phyloP scores from a whole-genome alignment of 225 moss, liverwort and hornwort genomes.

The Physcomitrium patens region DNA sequence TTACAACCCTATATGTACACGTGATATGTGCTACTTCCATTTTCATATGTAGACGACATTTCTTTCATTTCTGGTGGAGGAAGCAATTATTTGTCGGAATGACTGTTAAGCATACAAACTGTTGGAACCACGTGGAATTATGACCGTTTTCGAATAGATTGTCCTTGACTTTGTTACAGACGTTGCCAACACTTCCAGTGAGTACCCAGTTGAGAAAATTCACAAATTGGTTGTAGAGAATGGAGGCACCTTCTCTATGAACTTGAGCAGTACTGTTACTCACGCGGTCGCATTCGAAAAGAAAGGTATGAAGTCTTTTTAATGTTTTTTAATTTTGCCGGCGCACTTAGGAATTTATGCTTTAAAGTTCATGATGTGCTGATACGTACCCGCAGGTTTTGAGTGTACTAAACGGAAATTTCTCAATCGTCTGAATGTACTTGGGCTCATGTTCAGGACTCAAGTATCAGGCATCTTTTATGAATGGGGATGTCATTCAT shows the following conservation, averaged over 20 bases:
- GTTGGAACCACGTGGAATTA: not conserved
- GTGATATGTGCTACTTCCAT: not conserved
- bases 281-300: constrained; percentile 77
- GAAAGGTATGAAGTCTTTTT: constrained; percentile 56
- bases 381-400: not conserved
- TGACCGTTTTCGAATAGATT: constrained; percentile 24
- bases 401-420: constrained; percentile 4
- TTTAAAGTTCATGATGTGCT: not conserved
- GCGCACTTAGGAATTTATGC: not conserved
- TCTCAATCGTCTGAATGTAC: not conserved
- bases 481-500: constrained; percentile 80
- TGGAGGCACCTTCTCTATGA: constrained; percentile 91
- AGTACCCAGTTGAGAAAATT: constrained; percentile 63
- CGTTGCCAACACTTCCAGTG: constrained; percentile 66
- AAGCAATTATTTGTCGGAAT: not conserved
- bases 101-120: not conserved
- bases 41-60: not conserved
- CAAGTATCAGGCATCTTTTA: constrained; percentile 76
- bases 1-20: not conserved
- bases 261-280: constrained; percentile 68
- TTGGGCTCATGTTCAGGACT: constrained; percentile 57
- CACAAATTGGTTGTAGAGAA: constrained; percentile 89
- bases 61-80: not conserved
- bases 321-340: not conserved
- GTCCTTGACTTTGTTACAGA: constrained; percentile 62